Evolutionary conservation across 2,329 filamentous ascomycete genomes (phyloP).

Genomic region (Didymosphaeria variabile): DNA sequence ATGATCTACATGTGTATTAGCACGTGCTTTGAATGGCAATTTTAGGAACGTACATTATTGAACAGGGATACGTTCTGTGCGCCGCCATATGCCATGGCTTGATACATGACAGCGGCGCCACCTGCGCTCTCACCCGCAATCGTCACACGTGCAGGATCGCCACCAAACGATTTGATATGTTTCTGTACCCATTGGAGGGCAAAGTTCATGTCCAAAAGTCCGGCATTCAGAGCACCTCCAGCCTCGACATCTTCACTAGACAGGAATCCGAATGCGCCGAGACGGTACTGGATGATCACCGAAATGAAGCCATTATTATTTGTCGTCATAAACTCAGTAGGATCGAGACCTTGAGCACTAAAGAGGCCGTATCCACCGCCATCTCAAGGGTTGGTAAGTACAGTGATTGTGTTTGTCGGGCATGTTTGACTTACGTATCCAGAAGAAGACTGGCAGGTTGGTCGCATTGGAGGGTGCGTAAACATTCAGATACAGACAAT

Average conservation of each 20-base stretch:
- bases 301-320: slow-evolving; percentile 61
- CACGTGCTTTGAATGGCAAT: slow-evolving; percentile 21
- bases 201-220: slow-evolving; percentile 70
- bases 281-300: slow-evolving; percentile 61
- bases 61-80: slow-evolving; percentile 41
- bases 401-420: neutral
- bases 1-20: slow-evolving; percentile 36
- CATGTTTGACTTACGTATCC: slow-evolving; percentile 53
- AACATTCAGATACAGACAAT: slow-evolving; percentile 54
- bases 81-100: slow-evolving; percentile 54
- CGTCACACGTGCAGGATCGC: slow-evolving; percentile 66
- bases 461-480: slow-evolving; percentile 52
- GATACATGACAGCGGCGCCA: slow-evolving; percentile 62
- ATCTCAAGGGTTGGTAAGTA: slow-evolving; percentile 37
- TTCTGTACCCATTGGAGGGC: slow-evolving; percentile 69
- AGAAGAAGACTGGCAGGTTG: slow-evolving; percentile 64
- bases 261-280: slow-evolving; percentile 70
- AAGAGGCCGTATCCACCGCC: slow-evolving; percentile 51
- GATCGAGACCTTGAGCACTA: slow-evolving; percentile 39
- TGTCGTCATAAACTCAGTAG: slow-evolving; percentile 44
- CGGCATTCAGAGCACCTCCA: slow-evolving; percentile 69
- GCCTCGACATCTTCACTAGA: slow-evolving; percentile 64
- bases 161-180: slow-evolving; percentile 62
- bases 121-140: slow-evolving; percentile 71
- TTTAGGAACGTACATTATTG: slow-evolving; percentile 35